A percentile compares a stretch with the other conserved stretches of the same genome.
Conservation (phyloP, 805 yeast genomes). For the Ogataea angusta region DNA sequence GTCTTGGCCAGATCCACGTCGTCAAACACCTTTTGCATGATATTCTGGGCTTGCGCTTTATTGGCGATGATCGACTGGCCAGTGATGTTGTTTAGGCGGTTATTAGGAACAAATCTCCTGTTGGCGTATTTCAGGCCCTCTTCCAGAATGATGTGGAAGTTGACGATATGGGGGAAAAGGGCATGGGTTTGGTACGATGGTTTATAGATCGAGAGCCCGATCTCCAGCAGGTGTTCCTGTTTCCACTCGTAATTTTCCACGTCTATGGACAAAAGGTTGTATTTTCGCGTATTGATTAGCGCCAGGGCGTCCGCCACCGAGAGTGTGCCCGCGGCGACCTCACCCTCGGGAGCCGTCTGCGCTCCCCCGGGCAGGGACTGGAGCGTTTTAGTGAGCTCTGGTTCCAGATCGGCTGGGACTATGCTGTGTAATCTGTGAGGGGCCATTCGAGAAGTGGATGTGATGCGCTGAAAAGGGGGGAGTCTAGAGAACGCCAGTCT, state of each 20-base stretch:
- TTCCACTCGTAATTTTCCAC: constrained; percentile 21
- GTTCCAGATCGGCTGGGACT: background rate
- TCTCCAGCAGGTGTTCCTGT: constrained; percentile 24
- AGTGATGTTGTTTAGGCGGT: constrained; percentile 26
- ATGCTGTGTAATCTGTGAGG: background rate
- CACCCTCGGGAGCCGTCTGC: background rate
- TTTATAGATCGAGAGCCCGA: constrained; percentile 31
- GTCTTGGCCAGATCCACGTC: constrained; percentile 16
- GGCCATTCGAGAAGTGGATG: background rate
- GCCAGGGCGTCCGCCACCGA: constrained; percentile 26
- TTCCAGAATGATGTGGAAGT: constrained; percentile 27
- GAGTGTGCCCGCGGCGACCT: background rate
- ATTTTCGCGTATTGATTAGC: constrained; percentile 20
- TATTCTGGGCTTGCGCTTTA: constrained; percentile 12
- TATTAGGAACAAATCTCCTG: constrained; percentile 28
- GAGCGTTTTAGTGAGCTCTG: background rate
- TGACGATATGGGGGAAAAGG: constrained; percentile 31
- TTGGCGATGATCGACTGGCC: constrained; percentile 27
- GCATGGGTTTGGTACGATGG: constrained; percentile 29
- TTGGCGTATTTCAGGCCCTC: constrained; percentile 23
- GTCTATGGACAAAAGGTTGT: constrained; percentile 28
- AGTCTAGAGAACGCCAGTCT: background rate
- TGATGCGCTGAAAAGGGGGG: too few relatives aligned
- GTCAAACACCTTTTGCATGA: constrained; percentile 15
- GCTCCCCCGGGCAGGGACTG: background rate